phyloP scores from a whole-genome alignment of 306 rosid genomes.

The Rubus parviflorus region DNA sequence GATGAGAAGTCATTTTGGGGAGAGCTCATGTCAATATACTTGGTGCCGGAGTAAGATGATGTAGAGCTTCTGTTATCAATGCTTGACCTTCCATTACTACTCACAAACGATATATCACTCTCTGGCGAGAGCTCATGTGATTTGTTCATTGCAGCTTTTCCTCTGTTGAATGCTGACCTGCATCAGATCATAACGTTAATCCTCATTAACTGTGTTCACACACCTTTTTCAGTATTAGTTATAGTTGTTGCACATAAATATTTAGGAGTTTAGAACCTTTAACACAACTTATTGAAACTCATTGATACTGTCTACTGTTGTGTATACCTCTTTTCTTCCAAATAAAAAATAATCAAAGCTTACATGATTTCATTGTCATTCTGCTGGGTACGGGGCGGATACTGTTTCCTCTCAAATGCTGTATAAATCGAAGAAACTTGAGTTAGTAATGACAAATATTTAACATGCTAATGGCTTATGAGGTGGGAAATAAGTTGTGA shows the following conservation, averaged over 20 bases:
- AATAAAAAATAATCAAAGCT: conserved; percentile 11
- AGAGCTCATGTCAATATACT: conserved; percentile 39
- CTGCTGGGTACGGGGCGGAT: not conserved
- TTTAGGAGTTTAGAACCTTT: not conserved
- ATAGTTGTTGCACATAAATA: not conserved
- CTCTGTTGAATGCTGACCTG: conserved; percentile 76
- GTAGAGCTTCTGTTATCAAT: conserved; percentile 41
- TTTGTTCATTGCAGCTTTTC: conserved; percentile 38
- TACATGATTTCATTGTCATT: conserved; percentile 59
- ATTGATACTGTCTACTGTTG: not conserved
- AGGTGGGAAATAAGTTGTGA: not conserved
- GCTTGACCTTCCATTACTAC: conserved; percentile 55
- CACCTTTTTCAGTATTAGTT: not conserved
- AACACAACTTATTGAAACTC: not conserved
- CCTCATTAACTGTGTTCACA: not conserved
- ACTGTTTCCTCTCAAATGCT: conserved; percentile 35
- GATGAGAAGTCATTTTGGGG: conserved; percentile 31
- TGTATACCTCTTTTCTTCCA: not conserved
- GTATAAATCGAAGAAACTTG: conserved; percentile 14
- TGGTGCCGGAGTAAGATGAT: conserved; percentile 46
- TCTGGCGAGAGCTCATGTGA: conserved; percentile 44
- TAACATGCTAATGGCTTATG: not conserved
- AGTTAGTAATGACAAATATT: conserved; percentile 13
- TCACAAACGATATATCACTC: conserved; percentile 69
- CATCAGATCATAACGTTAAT: not conserved